phyloP scores from a whole-genome alignment of 495 filamentous ascomycete species.

The Oidiodendron maius region DNA sequence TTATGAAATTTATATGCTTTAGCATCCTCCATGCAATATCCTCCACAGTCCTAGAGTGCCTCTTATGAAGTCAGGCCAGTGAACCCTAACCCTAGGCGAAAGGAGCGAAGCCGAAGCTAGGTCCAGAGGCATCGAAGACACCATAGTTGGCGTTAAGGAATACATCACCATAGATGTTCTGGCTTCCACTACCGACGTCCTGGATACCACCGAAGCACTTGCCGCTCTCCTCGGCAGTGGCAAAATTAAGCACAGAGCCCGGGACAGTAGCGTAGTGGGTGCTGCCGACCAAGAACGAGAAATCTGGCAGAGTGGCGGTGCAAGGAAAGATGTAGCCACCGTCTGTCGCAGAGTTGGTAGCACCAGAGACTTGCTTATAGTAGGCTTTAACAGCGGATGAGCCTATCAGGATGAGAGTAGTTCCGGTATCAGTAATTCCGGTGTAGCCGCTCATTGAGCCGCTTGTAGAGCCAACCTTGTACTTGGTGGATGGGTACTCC shows the following conservation, averaged over 20 bases:
- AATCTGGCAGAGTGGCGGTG: constrained; percentile 50
- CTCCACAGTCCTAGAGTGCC: too few relatives aligned
- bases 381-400: constrained; percentile 53
- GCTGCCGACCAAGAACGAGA: constrained; percentile 48
- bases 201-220: constrained; percentile 64
- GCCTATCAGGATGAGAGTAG: constrained; percentile 65
- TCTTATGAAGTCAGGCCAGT: too few relatives aligned
- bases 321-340: constrained; percentile 68
- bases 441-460: constrained; percentile 37
- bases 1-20: too few relatives aligned
- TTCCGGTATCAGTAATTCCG: constrained; percentile 69
- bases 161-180: constrained; percentile 71
- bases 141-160: constrained; percentile 77
- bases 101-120: constrained; percentile 26
- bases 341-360: constrained; percentile 36
- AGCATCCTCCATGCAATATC: too few relatives aligned
- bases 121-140: constrained; percentile 54
- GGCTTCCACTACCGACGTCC: constrained; percentile 52
- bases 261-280: constrained; percentile 46
- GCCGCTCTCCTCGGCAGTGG: constrained; percentile 31
- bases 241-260: constrained; percentile 50
- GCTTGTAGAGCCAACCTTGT: constrained; percentile 43
- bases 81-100: too few relatives aligned
- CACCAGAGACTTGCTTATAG: constrained; percentile 56
- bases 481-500: constrained; percentile 58